Evolutionary conservation across 139 green algal genomes (phyloP), one percentile per base, ranked within the genome.

Genomic region (Chlamydomonas sphaeroides): DNA sequence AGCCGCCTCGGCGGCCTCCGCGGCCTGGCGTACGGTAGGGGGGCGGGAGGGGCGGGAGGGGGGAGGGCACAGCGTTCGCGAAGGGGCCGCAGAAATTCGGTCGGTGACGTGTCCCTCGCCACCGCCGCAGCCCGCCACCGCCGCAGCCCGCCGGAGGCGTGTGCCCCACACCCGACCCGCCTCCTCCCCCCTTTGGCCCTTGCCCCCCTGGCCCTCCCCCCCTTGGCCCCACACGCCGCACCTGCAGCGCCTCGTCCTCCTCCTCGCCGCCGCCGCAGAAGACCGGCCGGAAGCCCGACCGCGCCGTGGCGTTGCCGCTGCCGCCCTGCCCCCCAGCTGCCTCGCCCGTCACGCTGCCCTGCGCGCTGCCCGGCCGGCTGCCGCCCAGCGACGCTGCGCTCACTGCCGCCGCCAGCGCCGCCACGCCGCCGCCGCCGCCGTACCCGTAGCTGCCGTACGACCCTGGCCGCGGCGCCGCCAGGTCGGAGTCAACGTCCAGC

Each of bases 251-350:
- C 57, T 79, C 72, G 21, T 79, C 72, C 39, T 79, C 72, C 56
- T 79, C 72, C 72, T 79, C 72, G n/a, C 72, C 72, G 57, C 72
- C 72, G 72, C 72, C 72, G 25, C 72, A 53, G 35, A 79, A 79
- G 48, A 79, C 72, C 1, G 72, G 49, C 42, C 56, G 36, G 26
- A 38, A 68, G 4, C 56, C 15, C 14, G 38, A 30, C 56, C 65
- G 49, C 15, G 51, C 72, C 2, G 36, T 79, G 28, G 38, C 57
- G 8, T 38, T 45, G 56, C 25, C 3, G 18, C 10, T 21, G 17
- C 56, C 56, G 25, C 56, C 56, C 17, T 30, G 51, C 14, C 56
- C 56, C 17, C 72, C 56, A 56, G 26, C 51, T 15, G 36, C 35
- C 45, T 36, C 48, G 72, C 56, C 72, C 33, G n/a, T 66, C 18